Base-by-base conservation (phyloP, 495 filamentous ascomycete species). In the Talaromyces liani region DNA sequence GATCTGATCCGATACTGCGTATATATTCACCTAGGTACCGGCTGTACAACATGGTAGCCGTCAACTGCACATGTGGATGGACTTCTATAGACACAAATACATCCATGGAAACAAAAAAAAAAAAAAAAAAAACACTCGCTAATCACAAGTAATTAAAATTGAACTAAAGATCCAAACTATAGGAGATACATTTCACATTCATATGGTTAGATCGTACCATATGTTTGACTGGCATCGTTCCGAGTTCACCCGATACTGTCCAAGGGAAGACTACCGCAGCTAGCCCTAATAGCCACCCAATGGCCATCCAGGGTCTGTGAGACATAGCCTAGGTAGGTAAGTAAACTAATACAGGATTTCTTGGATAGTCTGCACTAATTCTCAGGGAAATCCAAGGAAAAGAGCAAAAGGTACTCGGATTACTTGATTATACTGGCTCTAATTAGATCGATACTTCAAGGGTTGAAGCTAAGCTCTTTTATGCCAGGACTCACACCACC, bases 401-500 rank as follows among this genome's bases (percentile, higher is more conserved):
- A 10, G 33, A 36, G 33, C 1, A 20, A 49, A 49, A 49, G 18
- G 18, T 9, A 49, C 45, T 49, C 45, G 6, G 18, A 49, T 49
- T 20, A 49, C 36, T 41, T 41, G 36, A 41, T 41, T 41, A 41
- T 41, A 24, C 10, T 25, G 20, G 18, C 36, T 22, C 18, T 36
- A 36, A 24, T 22, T 14, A 36, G 12, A 18, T 45, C 34, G 8
- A 58, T 2, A 24, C 24, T 18, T 56, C 10, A 10, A 18, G 20
- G 14, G 14, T 18, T 18, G 27, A 16, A 4, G 27, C 18, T 66
- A 45, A 75, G 64, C 41, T 45, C 59, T 33, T 22, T 63, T 34
- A 81, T 65, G 56, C 74, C 67, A 20, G 69, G 69, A 68, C 81
- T 93, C 4, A 97, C 92, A 58, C 85, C 82, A 67, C 93, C 86